Base-by-base conservation (phyloP, 2,329 filamentous ascomycete genomes). In the Colletotrichum cereale region DNA sequence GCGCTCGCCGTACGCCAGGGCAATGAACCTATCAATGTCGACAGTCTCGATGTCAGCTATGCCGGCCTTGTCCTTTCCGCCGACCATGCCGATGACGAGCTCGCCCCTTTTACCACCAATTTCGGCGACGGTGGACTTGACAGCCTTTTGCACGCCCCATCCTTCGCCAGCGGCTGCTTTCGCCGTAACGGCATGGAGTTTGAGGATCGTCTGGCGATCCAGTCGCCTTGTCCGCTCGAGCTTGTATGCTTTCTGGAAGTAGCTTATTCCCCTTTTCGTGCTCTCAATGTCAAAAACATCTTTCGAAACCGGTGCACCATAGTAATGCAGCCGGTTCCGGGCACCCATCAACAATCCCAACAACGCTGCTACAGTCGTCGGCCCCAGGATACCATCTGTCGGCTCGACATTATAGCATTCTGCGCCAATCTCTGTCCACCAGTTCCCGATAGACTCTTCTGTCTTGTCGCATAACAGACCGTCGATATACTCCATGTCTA, bases 321-420 rank as follows among this genome's bases (percentile, higher is more conserved):
- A 92, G 73, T 94, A 95, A 76, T 96, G 93, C 24, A 99, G 86
- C 47, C 96, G 89, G 79, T 98, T 98, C 50, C 96, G 89, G 44
- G 95, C 94, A 4, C 96, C 96, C 85, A 97, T 92, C 8, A 98
- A 85, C 80, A 96, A 91, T 4, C 96, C 96, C 5, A 99, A 84
- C 26, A 99, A 82, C 2, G 93, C 96, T 29, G 95, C 91, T 10
- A 98, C 95, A 0, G 95, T 98, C 0, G 94, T 97, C 2, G 96
- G 95, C 0, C 96, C 96, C 2, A 99, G 84, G 29, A 97, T 95
- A 16, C 96, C 96, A 82, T 99, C 96, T 12, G 92, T 93, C 1
- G 96, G 96, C 80, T 98, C 96, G 42, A 95, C 89, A 66, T 96
- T 97, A 84, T 96, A 98, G 77, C 96, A 92, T 75, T 98, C 96